phyloP scores from a whole-genome alignment of 345 rosid genomes.

The Cardamine chenopodiifolia region DNA sequence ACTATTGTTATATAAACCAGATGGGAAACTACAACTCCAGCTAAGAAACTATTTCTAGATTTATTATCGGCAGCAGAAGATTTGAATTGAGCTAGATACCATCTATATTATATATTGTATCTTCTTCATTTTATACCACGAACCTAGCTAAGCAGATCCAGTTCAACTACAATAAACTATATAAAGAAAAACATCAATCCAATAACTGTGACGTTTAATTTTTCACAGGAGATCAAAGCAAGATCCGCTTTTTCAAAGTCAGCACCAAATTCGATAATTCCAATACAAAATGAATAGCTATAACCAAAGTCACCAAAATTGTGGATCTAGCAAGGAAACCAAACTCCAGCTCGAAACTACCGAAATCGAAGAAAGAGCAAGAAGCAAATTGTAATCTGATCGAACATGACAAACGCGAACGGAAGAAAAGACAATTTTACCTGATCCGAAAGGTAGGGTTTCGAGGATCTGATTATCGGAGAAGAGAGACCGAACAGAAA shows the following conservation, averaged over 20 bases:
- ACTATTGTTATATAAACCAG: neutral
- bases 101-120: neutral
- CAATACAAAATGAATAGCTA: neutral
- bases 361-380: neutral
- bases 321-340: constrained; percentile 9
- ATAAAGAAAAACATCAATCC: constrained; percentile 19
- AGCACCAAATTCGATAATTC: neutral
- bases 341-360: neutral
- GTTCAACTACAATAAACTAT: constrained; percentile 1
- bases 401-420: neutral
- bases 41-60: neutral
- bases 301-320: neutral
- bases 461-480: constrained; percentile 32
- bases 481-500: constrained; percentile 18
- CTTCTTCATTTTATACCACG: constrained; percentile 2
- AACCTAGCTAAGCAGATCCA: constrained; percentile 6
- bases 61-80: neutral
- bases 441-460: constrained; percentile 35
- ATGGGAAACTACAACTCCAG: neutral
- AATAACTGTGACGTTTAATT: neutral
- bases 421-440: neutral
- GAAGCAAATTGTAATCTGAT: neutral
- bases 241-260: neutral
- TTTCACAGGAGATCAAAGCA: constrained; percentile 18
- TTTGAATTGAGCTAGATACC: neutral